Evolutionary conservation across 2,329 filamentous ascomycete genomes (phyloP).

Genomic region (Phyllosticta capitalensis): DNA sequence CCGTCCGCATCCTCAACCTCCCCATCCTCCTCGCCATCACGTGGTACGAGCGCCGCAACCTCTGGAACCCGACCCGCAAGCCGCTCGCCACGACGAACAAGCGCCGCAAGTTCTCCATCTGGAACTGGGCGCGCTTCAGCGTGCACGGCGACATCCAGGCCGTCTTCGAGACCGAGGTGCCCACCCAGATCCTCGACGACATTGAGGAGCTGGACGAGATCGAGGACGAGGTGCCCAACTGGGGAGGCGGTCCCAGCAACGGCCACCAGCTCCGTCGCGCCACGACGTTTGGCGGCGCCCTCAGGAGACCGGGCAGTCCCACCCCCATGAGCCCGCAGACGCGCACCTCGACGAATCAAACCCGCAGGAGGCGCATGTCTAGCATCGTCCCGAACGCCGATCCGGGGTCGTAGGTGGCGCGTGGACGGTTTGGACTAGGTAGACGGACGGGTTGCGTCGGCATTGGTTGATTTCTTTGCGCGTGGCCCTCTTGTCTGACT

Average conservation of each 20-base stretch:
- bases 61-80: conserved; percentile 48
- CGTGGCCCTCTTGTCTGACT: no score
- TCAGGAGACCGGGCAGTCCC: not conserved
- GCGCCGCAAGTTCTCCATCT: conserved; percentile 43
- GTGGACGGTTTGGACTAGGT: not conserved
- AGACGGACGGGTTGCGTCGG: no score
- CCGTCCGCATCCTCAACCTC: conserved; percentile 64
- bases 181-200: conserved; percentile 41
- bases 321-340: not conserved
- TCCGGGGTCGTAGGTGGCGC: not conserved
- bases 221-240: conserved; percentile 28
- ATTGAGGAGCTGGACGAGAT: conserved; percentile 43
- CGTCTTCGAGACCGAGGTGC: conserved; percentile 63
- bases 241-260: conserved; percentile 29
- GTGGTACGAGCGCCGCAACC: conserved; percentile 56
- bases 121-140: conserved; percentile 59
- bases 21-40: conserved; percentile 65
- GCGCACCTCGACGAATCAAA: not conserved
- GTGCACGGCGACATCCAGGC: conserved; percentile 62
- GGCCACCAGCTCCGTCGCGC: conserved; percentile 4
- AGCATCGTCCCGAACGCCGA: not conserved
- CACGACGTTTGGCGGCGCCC: not conserved
- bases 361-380: not conserved
- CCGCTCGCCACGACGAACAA: conserved; percentile 24
- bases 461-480: no score